Percentiles rank a stretch among this genome's conserved stretches.
Conservation (phyloP, 1,139 yeast species). For the Blastobotrys illinoisensis region DNA sequence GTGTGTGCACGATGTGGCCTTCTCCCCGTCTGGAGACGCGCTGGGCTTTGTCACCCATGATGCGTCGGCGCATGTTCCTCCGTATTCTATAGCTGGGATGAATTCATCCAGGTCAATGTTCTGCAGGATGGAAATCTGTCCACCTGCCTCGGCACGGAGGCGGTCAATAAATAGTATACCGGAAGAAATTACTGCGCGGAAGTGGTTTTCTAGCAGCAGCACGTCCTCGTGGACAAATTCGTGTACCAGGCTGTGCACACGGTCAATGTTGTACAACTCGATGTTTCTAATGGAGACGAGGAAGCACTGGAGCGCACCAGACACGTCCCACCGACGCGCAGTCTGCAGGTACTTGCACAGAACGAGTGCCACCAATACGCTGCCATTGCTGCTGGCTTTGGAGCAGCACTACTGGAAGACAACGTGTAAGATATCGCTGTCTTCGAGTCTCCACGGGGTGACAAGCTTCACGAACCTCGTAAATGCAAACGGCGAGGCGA, state of each 20-base stretch:
- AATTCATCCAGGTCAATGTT: slow-evolving; percentile 35
- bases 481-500: slow-evolving; percentile 20
- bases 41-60: slow-evolving; percentile 79
- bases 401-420: slow-evolving; percentile 26
- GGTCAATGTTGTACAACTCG: slow-evolving; percentile 28
- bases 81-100: slow-evolving; percentile 16
- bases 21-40: slow-evolving; percentile 74
- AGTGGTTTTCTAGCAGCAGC: slow-evolving; percentile 59
- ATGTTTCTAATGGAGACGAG: slow-evolving; percentile 21
- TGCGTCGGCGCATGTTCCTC: slow-evolving; percentile 44
- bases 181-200: slow-evolving; percentile 74
- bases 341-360: slow-evolving; percentile 21
- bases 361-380: slow-evolving; percentile 22
- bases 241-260: slow-evolving; percentile 48
- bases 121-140: slow-evolving; percentile 47
- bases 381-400: slow-evolving; percentile 21
- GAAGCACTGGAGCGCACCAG: slow-evolving; percentile 28
- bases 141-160: slow-evolving; percentile 31
- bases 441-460: slow-evolving; percentile 14
- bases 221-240: slow-evolving; percentile 47
- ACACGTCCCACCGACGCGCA: slow-evolving; percentile 24
- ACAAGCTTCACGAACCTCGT: slow-evolving; percentile 20
- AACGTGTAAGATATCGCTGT: slow-evolving; percentile 20
- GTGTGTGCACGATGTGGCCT: slow-evolving; percentile 89
- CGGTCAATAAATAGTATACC: slow-evolving; percentile 57